A percentile compares a stretch with the other conserved stretches of the same genome.
Evolutionary conservation across 1,284 basidiomycete species (phyloP).

Genomic region (Tilletia caries): DNA sequence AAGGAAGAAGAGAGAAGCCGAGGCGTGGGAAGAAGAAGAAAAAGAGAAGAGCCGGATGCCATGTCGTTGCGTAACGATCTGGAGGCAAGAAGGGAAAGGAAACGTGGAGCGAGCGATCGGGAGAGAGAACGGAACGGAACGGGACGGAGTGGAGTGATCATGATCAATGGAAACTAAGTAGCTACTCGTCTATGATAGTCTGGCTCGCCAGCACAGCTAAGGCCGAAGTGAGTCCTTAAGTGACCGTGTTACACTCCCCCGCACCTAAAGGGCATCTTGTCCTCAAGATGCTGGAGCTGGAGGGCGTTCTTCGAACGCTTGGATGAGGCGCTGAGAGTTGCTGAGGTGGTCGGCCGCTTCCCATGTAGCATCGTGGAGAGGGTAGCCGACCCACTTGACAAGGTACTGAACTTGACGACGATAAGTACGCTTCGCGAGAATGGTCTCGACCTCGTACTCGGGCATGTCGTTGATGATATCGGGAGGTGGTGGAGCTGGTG

Average conservation of each 20-base stretch:
- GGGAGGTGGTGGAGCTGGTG: constrained; percentile 44
- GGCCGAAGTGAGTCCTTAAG: too few species aligned
- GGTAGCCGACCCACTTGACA: constrained; percentile 6
- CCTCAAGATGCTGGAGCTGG: background rate
- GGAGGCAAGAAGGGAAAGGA: too few species aligned
- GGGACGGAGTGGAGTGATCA: too few species aligned
- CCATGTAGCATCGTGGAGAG: background rate
- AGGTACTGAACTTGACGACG: background rate
- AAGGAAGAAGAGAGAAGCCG: too few species aligned
- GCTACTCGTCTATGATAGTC: too few species aligned
- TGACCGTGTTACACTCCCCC: background rate
- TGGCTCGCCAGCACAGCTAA: too few species aligned
- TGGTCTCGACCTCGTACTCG: constrained; percentile 35
- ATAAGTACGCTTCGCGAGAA: constrained; percentile 29
- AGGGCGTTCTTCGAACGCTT: background rate
- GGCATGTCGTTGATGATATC: constrained; percentile 33
- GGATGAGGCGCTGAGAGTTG: background rate
- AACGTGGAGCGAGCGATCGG: too few species aligned
- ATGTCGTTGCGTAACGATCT: too few species aligned
- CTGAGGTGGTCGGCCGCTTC: background rate
- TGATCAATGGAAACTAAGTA: too few species aligned
- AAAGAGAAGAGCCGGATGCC: too few species aligned
- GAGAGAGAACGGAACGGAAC: too few species aligned
- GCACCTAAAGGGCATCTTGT: background rate
- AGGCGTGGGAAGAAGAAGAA: too few species aligned